These are phyloP conservation scores for Streptanthus diversifolius DNA, from an alignment of 345 rosid species.

Conservation along the genomic window DNA sequence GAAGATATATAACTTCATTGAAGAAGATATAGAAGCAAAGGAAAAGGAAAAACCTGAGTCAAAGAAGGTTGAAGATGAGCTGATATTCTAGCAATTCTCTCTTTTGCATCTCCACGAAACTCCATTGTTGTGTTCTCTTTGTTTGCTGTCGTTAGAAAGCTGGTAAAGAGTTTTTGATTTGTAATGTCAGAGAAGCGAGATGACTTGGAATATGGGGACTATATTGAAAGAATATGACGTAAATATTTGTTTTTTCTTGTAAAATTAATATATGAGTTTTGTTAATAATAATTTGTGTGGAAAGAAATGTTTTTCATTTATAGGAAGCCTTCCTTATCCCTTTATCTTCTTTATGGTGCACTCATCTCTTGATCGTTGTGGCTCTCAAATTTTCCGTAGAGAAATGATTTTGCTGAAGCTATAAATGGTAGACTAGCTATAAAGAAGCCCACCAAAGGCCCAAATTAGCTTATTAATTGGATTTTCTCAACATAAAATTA, in stretches of 20 bases:
- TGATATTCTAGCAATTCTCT: conserved; percentile 56
- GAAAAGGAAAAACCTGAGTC: conserved; percentile 42
- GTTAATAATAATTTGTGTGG: conserved; percentile 38
- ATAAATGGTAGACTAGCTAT: background rate
- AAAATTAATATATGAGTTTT: background rate
- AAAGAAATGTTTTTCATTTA: conserved; percentile 33
- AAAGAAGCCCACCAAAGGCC: conserved; percentile 14
- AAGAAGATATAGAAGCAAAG: conserved; percentile 7
- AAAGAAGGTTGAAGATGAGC: conserved; percentile 61
- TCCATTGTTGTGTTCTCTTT: conserved; percentile 41
- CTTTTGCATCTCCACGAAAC: conserved; percentile 42
- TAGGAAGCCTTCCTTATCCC: conserved; percentile 45
- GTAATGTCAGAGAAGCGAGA: conserved; percentile 23
- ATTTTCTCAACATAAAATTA: too few species aligned
- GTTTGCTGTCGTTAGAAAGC: conserved; percentile 2
- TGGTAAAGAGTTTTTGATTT: background rate
- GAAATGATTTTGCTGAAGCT: background rate
- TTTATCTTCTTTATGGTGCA: conserved; percentile 23
- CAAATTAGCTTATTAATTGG: background rate
- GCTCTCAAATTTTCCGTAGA: conserved; percentile 28
- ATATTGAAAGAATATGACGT: conserved; percentile 49
- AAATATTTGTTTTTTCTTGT: background rate
- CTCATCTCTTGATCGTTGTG: conserved; percentile 30
- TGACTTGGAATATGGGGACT: conserved; percentile 34
- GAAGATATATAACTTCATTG: conserved; percentile 2